These are phyloP conservation scores for Ilyonectria sp. DNA, from an alignment of 2,329 filamentous ascomycete genomes.

Conservation along the genomic window DNA sequence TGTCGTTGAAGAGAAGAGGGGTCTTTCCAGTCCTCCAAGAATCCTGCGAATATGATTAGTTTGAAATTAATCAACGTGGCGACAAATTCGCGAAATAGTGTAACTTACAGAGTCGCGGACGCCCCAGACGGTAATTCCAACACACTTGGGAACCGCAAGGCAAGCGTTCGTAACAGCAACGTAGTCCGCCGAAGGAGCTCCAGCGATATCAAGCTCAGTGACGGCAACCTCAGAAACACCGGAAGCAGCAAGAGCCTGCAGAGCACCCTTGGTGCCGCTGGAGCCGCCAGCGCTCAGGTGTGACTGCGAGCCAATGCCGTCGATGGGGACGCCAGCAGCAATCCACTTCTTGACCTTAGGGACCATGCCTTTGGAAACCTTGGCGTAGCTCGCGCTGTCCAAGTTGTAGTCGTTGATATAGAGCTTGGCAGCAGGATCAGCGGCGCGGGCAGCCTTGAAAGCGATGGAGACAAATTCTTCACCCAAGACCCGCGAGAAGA, in stretches of 20 bases:
- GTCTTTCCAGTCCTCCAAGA: conserved; percentile 64
- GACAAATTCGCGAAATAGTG: neutral
- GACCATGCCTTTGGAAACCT: conserved; percentile 72
- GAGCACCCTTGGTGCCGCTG: conserved; percentile 41
- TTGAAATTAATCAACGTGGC: neutral
- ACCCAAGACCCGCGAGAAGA: conserved; percentile 78
- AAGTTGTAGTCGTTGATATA: conserved; percentile 86
- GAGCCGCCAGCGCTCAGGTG: conserved; percentile 65
- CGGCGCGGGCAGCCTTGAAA: conserved; percentile 76
- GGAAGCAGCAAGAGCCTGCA: conserved; percentile 60
- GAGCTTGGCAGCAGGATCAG: conserved; percentile 77
- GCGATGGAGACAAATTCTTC: conserved; percentile 80
- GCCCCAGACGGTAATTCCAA: conserved; percentile 77
- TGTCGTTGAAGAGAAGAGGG: conserved; percentile 69
- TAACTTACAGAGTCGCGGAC: conserved; percentile 55
- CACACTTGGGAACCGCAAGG: conserved; percentile 70
- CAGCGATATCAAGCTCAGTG: conserved; percentile 78
- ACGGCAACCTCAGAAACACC: conserved; percentile 71
- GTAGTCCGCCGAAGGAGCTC: conserved; percentile 70
- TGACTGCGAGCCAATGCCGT: conserved; percentile 72
- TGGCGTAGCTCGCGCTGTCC: conserved; percentile 71
- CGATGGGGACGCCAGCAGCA: conserved; percentile 65
- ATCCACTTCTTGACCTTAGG: conserved; percentile 75
- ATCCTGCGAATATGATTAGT: conserved; percentile 39
- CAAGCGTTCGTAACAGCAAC: conserved; percentile 72